These are phyloP conservation scores for Zygoascus bituminiphila DNA, from an alignment of 805 yeast species.

Conservation along the genomic window DNA sequence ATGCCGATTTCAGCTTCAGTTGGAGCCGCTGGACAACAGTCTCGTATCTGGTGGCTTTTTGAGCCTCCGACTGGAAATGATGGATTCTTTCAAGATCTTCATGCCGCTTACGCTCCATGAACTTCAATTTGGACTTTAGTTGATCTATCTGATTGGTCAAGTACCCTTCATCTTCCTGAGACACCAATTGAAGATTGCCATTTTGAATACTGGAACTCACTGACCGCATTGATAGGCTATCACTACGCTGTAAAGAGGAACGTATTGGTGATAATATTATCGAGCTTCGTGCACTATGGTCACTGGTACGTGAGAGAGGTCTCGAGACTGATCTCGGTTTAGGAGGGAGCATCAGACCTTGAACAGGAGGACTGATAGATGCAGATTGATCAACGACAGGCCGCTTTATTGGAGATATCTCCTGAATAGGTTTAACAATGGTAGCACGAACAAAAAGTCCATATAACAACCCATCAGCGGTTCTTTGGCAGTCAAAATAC, in stretches of 20 bases:
- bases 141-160: conserved; percentile 18
- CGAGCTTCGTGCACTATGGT: background rate
- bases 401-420: background rate
- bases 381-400: background rate
- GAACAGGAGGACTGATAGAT: background rate
- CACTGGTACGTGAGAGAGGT: background rate
- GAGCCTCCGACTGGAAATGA: conserved; percentile 17
- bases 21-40: conserved; percentile 25
- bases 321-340: background rate
- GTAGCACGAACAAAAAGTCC: conserved; percentile 75
- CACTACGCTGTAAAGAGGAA: background rate
- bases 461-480: conserved; percentile 27
- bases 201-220: background rate
- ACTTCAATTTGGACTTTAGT: conserved; percentile 18
- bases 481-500: conserved; percentile 49
- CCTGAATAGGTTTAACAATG: conserved; percentile 31
- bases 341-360: background rate
- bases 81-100: conserved; percentile 21
- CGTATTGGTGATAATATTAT: background rate
- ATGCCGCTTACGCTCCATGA: conserved; percentile 21
- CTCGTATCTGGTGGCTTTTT: conserved; percentile 20
- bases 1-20: conserved; percentile 25
- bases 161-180: background rate
- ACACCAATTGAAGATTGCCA: background rate
- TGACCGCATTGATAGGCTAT: background rate